Evolutionary conservation across 148 eudicot genomes (phyloP).

Genomic region (Rhododendron williamsianum): DNA sequence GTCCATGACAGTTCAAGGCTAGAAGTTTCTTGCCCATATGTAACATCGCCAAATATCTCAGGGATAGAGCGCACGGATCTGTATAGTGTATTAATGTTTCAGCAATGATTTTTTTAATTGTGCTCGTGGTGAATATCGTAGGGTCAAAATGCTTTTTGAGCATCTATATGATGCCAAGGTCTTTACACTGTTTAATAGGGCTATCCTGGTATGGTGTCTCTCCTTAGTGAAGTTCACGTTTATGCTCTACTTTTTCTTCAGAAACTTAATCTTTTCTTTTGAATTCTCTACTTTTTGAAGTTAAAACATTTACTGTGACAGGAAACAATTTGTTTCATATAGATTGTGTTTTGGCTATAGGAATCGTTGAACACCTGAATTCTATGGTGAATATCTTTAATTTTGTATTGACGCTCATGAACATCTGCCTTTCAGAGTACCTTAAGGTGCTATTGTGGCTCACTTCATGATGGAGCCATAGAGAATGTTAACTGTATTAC

Average conservation of each 20-base stretch:
- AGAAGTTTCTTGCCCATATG: conserved; percentile 11
- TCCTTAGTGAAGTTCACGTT: neutral
- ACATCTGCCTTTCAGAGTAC: too few species aligned
- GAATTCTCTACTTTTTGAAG: neutral
- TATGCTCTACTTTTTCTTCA: neutral
- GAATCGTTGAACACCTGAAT: neutral
- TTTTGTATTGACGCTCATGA: neutral
- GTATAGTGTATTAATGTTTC: neutral
- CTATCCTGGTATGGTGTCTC: neutral
- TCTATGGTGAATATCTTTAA: neutral
- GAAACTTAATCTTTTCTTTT: neutral
- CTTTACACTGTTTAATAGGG: neutral
- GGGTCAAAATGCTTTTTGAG: conserved; percentile 11
- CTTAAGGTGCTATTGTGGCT: too few species aligned
- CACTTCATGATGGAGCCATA: neutral
- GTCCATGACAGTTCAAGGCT: neutral
- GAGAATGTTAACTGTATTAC: neutral
- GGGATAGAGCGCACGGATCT: conserved; percentile 8
- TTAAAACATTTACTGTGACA: neutral
- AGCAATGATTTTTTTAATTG: neutral
- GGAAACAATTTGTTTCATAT: neutral
- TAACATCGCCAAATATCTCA: neutral
- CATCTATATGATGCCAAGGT: conserved; percentile 6
- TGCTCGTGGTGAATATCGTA: conserved; percentile 3
- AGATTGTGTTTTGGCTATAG: too few species aligned